A percentile compares a stretch with the other conserved stretches of the same genome.
Evolutionary conservation across 345 rosid species (phyloP).

Genomic region (Corchorus olitorius): DNA sequence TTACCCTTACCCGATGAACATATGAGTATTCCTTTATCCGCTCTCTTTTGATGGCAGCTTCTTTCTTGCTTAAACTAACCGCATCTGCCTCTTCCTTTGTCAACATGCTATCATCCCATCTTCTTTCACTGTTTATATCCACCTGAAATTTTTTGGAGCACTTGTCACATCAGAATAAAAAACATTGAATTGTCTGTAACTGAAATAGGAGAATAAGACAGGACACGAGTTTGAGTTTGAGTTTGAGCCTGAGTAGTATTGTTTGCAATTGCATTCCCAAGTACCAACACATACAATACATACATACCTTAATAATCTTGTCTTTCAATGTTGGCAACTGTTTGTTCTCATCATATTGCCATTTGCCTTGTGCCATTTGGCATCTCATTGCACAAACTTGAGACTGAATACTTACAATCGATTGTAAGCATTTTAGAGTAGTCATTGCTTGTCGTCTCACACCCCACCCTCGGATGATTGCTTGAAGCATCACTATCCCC

Average conservation of each 20-base stretch:
- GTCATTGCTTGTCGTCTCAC: constrained; percentile 83
- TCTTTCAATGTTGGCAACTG: constrained; percentile 51
- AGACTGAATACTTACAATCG: constrained; percentile 79
- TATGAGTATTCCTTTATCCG: constrained; percentile 62
- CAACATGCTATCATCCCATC: constrained; percentile 85
- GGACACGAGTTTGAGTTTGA: neutral
- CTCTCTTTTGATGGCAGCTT: constrained; percentile 68
- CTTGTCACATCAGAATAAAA: neutral
- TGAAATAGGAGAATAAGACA: neutral
- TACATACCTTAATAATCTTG: constrained; percentile 54
- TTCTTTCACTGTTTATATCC: constrained; percentile 59
- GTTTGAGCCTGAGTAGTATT: neutral
- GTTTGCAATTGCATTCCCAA: neutral
- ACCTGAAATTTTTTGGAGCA: constrained; percentile 44
- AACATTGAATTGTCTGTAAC: neutral
- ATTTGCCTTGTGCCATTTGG: constrained; percentile 38
- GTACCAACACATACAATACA: neutral
- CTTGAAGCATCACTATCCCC: constrained; percentile 94
- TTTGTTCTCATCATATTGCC: constrained; percentile 43
- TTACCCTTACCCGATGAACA: constrained; percentile 57
- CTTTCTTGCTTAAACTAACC: constrained; percentile 61
- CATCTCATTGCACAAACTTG: constrained; percentile 60
- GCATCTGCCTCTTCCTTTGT: constrained; percentile 80
- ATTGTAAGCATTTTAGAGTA: constrained; percentile 81
- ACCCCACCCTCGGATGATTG: constrained; percentile 73